Evolutionary conservation across 805 yeast species (phyloP).

Genomic region (Yamadazyma endophytica): DNA sequence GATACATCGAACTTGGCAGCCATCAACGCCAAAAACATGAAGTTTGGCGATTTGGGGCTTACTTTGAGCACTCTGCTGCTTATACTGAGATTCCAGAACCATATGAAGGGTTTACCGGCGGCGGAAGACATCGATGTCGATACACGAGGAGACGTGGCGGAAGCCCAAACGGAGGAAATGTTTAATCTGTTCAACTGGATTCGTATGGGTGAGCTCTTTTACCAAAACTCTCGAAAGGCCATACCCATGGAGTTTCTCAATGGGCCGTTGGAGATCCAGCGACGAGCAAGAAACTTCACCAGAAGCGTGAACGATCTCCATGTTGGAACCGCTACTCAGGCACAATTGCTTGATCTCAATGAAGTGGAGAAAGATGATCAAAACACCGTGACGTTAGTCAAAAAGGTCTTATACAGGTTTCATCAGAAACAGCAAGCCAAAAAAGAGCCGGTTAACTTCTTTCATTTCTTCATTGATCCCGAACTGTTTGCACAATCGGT

Average conservation of each 20-base stretch:
- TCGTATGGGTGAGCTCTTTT: conserved; percentile 49
- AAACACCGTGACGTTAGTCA: conserved; percentile 64
- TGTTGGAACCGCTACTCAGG: conserved; percentile 42
- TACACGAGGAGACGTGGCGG: conserved; percentile 11
- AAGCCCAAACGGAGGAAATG: conserved; percentile 11
- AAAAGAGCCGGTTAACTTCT: conserved; percentile 47
- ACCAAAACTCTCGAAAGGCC: conserved; percentile 44
- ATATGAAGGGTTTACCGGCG: neutral
- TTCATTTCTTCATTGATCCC: conserved; percentile 70
- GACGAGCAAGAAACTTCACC: conserved; percentile 34
- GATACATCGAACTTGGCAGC: conserved; percentile 62
- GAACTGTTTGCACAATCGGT: conserved; percentile 70
- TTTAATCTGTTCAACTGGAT: conserved; percentile 58
- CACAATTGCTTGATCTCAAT: conserved; percentile 48
- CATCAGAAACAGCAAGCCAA: conserved; percentile 17
- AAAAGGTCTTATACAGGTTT: conserved; percentile 44
- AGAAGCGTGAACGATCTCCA: conserved; percentile 40
- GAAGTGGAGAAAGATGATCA: conserved; percentile 52
- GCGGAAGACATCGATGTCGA: conserved; percentile 1
- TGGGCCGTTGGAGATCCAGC: conserved; percentile 67
- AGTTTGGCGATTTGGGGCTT: conserved; percentile 53
- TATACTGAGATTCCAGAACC: conserved; percentile 7
- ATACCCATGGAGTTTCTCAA: conserved; percentile 56
- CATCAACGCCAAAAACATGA: conserved; percentile 57
- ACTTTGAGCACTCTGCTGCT: conserved; percentile 21